Evolutionary conservation across 2,329 filamentous ascomycete species (phyloP), one percentile per base, ranked within the genome.

Genomic region (Ascosphaera acerosa): DNA sequence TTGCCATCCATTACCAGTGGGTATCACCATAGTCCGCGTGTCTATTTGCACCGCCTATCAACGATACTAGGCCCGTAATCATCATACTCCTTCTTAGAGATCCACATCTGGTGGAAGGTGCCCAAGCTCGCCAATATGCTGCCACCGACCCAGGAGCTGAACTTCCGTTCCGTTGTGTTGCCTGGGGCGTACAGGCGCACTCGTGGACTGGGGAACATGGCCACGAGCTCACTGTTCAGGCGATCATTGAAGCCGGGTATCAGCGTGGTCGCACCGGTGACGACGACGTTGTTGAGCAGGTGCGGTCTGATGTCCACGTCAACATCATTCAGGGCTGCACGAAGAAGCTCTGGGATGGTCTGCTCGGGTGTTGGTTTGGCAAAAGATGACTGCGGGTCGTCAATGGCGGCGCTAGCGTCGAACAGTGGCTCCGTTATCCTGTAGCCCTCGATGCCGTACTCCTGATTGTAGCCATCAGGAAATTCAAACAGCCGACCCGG

Each of bases 91-190:
- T 91, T 90, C 53, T 71, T 78, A 15, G 75, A 84, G 43, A 97
- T 89, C 87, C 87, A 97, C 76, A 97, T 84, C 59, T 97, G 87
- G 57, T 97, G 87, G 56, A 97, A 97, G 10, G 82, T 91, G 6
- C 89, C 89, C 55, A 97, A 53, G 52, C 82, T 92, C 4, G 78
- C 82, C 41, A 97, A 59, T 42, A 97, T 92, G 53, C 81, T 92
- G 29, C 87, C 87, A 29, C 89, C 87, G 41, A 97, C 81, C 84
- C 87, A 97, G 31, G 77, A 72, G 15, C 78, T 82, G 51, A 90
- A 94, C 40, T 81, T 75, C 33, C 89, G 61, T 61, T 97, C 89
- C 22, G 74, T 76, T 1, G 76, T 76, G 43, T 84, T 69, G 12
- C 80, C 78, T 1, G 81, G 74, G 0, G 87, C 80, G 42, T 87